phyloP scores from a whole-genome alignment of 768 basidiomycete species.

The Boletus sp. region DNA sequence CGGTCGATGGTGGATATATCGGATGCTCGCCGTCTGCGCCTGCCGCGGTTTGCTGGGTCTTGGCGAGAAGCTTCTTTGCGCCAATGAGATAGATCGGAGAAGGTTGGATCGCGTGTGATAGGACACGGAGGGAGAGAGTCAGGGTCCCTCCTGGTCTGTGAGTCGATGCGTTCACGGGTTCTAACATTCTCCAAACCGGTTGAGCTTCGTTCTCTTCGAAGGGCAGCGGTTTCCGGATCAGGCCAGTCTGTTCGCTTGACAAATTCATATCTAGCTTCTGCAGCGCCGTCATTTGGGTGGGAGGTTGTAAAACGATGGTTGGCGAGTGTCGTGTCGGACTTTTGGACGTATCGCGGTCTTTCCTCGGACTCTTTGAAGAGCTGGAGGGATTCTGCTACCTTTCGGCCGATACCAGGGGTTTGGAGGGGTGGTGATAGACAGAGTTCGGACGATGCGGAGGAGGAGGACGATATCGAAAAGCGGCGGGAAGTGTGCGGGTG shows the following conservation, averaged over 20 bases:
- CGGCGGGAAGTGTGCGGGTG: slow-evolving; percentile 36
- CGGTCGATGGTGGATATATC: slow-evolving; percentile 39
- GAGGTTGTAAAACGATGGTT: slow-evolving; percentile 35
- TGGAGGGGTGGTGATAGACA: slow-evolving; percentile 8
- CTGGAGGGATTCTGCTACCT: slow-evolving; percentile 79
- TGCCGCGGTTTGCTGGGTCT: slow-evolving; percentile 50
- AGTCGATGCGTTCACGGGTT: slow-evolving; percentile 46
- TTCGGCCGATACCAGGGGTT: slow-evolving; percentile 63
- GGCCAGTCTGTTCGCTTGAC: slow-evolving; percentile 87
- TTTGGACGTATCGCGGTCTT: slow-evolving; percentile 27
- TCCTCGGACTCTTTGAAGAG: slow-evolving; percentile 75
- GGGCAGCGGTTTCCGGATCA: slow-evolving; percentile 69
- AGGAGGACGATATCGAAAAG: slow-evolving; percentile 27
- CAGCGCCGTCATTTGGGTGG: slow-evolving; percentile 51
- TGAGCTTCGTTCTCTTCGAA: slow-evolving; percentile 66
- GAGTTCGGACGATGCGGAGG: slow-evolving; percentile 14
- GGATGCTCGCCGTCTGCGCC: slow-evolving; percentile 55
- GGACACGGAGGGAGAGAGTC: slow-evolving; percentile 27
- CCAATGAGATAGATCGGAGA: slow-evolving; percentile 55
- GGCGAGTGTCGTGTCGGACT: slow-evolving; percentile 24
- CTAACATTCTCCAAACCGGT: slow-evolving; percentile 55
- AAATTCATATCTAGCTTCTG: slow-evolving; percentile 72
- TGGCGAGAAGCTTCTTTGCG: slow-evolving; percentile 48
- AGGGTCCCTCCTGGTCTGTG: slow-evolving; percentile 22
- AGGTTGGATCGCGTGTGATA: slow-evolving; percentile 43